Evolutionary conservation across 106 monocot genomes (phyloP), one percentile per base, ranked within the genome.

Genomic region (Triglochin maritima): DNA sequence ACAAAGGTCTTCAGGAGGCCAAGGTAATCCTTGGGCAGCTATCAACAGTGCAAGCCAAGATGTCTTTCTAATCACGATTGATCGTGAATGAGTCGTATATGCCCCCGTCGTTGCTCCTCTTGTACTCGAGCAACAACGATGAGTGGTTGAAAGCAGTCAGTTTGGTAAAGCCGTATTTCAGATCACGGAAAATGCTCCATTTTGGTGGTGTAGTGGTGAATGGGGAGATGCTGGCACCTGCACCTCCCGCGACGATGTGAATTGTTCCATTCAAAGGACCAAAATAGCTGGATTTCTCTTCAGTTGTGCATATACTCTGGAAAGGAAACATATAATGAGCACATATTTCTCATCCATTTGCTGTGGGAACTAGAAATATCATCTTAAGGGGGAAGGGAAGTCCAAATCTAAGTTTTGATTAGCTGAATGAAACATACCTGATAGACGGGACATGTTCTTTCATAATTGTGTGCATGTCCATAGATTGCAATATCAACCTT

Each of bases 401-500:
- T 29, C 29, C 0, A 29, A 29, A 29, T 29, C 29, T 29, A 29
- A 29, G 29, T 29, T 29, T 29, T 29, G 29, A 43, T 61, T 14
- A 5, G 59, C 44, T 61, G 3, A 44, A 62, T 7, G 48, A 47
- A 44, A 29, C 41, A 44, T 77, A 90, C 95, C 87, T 96, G 85
- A 68, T 84, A 96, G 59, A 91, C 78, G 17, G 90, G 95, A 68
- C 95, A 96, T 45, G 95, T 91, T 66, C 95, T 77, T 73, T 96
- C 95, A 60, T 96, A 96, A 70, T 86, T 88, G 72, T 96, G 95
- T 6, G 76, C 85, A 67, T 95, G 95, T 13, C 90, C 95, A 4
- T 87, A 95, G 57, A 95, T 70, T 48, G 90, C 90, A 57, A 95
- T 82, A 67, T 90, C 95, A 45, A 95, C 95, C 71, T 80, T 85